Evolutionary conservation across 306 rosid species (phyloP), one percentile per base, ranked within the genome.

Genomic region (Abrus pulchellus): DNA sequence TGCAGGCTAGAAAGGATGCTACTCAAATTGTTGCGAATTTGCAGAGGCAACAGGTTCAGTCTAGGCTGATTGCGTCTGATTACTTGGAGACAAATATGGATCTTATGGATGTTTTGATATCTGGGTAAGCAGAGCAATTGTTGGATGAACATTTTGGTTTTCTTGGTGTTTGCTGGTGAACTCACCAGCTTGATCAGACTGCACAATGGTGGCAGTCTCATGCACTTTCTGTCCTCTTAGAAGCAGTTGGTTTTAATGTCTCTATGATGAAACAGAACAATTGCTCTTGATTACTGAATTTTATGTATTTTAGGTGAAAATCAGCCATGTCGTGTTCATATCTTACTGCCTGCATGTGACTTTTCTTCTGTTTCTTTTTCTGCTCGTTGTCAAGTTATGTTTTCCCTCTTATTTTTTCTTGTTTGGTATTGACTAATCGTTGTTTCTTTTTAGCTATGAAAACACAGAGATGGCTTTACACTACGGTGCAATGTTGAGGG

Each of bases 11-110:
- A 52, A 94, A 94, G 79, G 98, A 94, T 81, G 98, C 98, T 9
- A 94, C 97, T 70, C 98, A 94, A 84, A 88, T 94, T 81, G 98
- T 94, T 80, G 98, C 97, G 6, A 94, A 94, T 82, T 88, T 94
- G 48, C 97, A 92, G 74, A 87, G 98, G 80, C 98, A 94, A 72
- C 97, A 88, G 80, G 97, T 94, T 86, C 91, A 90, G 7, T 94
- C 90, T 48, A 92, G 77, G 87, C 82, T 94, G 88, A 91, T 94
- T 81, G 97, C 98, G 0, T 89, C 97, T 56, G 97, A 94, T 85
- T 91, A 91, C 84, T 87, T 94, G 92, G 98, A 87, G 79, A 84
- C 87, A 12, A 94, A 94, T 82, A 34, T 90, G 79, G 94, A 94
- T 82, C 85, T 94, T n/a, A 81, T 94, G 91, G 97, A 91, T 88